phyloP scores from a whole-genome alignment of 176 grass and related monocot species.

The Eleusine indica region DNA sequence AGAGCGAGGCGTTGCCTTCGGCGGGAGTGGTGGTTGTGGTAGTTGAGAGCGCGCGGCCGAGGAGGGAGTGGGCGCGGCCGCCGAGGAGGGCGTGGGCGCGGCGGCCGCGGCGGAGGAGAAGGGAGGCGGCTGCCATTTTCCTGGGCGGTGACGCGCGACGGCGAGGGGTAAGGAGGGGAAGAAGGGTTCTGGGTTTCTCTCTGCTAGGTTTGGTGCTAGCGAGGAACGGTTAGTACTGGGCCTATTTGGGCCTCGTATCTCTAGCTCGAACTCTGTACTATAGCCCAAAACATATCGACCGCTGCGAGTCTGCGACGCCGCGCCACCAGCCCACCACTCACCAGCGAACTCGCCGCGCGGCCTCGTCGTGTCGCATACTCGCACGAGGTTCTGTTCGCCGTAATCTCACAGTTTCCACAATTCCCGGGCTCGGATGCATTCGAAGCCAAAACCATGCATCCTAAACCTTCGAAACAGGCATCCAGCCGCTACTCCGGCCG shows the following conservation, averaged over 20 bases:
- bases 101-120: slow-evolving; percentile 43
- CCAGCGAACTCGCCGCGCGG: slow-evolving; percentile 16
- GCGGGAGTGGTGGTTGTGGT: neutral
- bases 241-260: neutral
- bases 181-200: slow-evolving; percentile 35
- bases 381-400: neutral
- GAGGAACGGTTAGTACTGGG: neutral
- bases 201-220: slow-evolving; percentile 38
- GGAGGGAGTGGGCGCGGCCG: slow-evolving; percentile 24
- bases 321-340: neutral
- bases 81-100: slow-evolving; percentile 22
- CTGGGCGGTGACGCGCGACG: neutral
- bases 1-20: neutral
- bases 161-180: neutral
- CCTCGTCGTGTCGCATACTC: neutral
- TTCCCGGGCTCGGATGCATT: neutral
- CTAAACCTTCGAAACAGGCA: neutral
- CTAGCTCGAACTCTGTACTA: neutral
- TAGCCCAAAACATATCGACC: neutral
- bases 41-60: slow-evolving; percentile 41
- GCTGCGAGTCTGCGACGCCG: neutral
- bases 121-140: slow-evolving; percentile 48
- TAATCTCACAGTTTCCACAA: neutral
- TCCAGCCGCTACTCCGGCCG: neutral
- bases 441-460: neutral